phyloP scores from a whole-genome alignment of 148 eudicot genomes.

The Talinum fruticosum region DNA sequence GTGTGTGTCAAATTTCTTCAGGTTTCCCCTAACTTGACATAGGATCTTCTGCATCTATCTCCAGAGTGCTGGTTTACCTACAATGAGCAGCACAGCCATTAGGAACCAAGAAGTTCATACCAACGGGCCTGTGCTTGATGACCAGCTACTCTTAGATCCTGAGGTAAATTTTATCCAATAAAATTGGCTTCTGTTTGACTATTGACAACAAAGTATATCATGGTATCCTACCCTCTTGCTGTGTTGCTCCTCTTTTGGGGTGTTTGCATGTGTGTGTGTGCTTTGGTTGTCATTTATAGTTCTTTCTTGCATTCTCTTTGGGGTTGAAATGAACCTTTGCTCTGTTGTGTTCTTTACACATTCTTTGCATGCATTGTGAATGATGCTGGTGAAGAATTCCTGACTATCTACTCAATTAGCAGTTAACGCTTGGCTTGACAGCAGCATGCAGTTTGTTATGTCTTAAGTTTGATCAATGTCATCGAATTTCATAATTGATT shows the following conservation, averaged over 20 bases:
- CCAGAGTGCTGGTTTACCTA: constrained; percentile 85
- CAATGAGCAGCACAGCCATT: constrained; percentile 81
- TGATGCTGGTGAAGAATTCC: neutral
- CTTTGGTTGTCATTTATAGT: neutral
- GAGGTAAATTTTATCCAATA: constrained; percentile 46
- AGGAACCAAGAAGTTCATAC: constrained; percentile 89
- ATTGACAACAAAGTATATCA: neutral
- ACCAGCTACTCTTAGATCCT: constrained; percentile 70
- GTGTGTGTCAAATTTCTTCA: neutral
- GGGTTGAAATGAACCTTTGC: neutral
- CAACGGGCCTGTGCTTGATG: constrained; percentile 93
- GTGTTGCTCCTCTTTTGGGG: neutral
- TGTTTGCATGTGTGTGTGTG: neutral
- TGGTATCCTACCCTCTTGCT: neutral
- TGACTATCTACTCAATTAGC: neutral
- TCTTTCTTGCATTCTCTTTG: neutral
- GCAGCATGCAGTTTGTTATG: neutral
- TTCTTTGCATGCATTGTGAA: neutral
- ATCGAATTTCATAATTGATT: neutral
- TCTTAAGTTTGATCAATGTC: neutral
- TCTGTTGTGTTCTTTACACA: neutral
- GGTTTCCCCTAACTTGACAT: neutral
- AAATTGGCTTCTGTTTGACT: neutral
- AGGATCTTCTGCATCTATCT: constrained; percentile 16
- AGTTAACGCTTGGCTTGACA: neutral